phyloP scores from a whole-genome alignment of 2,329 filamentous ascomycete species.

The Phialocephala sp. region DNA sequence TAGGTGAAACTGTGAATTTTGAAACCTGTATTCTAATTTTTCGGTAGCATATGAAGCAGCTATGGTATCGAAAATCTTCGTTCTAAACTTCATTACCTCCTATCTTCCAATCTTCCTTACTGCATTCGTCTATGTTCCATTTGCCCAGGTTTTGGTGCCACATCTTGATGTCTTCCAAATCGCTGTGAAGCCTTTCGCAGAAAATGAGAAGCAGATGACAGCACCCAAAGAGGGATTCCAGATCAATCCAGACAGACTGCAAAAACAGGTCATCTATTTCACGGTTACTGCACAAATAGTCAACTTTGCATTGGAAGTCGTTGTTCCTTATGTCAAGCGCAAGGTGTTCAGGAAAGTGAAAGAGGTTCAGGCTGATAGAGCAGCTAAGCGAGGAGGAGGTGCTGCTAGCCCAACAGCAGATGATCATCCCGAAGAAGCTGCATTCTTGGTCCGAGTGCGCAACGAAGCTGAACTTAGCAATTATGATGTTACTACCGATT shows the following conservation, averaged over 20 bases:
- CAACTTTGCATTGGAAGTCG: conserved; percentile 81
- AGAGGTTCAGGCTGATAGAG: conserved; percentile 67
- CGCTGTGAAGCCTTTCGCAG: conserved; percentile 75
- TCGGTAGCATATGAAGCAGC: conserved; percentile 74
- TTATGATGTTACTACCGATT: conserved; percentile 90
- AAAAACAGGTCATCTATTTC: conserved; percentile 93
- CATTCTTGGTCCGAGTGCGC: conserved; percentile 81
- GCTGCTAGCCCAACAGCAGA: conserved; percentile 51
- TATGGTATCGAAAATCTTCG: conserved; percentile 90
- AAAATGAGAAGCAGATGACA: conserved; percentile 73
- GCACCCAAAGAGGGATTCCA: conserved; percentile 67
- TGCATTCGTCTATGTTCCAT: conserved; percentile 93
- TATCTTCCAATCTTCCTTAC: conserved; percentile 93
- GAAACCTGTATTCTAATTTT: conserved; percentile 21
- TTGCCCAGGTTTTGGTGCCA: conserved; percentile 81
- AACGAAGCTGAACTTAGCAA: conserved; percentile 80
- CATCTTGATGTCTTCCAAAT: conserved; percentile 83
- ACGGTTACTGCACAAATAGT: conserved; percentile 94
- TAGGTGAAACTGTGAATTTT: conserved; percentile 39
- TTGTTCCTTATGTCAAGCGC: conserved; percentile 86
- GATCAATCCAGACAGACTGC: conserved; percentile 82
- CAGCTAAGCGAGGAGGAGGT: conserved; percentile 58
- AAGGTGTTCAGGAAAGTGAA: conserved; percentile 80
- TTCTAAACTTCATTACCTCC: conserved; percentile 95
- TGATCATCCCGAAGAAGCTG: conserved; percentile 77